phyloP scores from a whole-genome alignment of 192 early-diverging fungal species.

The Coemansia sp. region DNA sequence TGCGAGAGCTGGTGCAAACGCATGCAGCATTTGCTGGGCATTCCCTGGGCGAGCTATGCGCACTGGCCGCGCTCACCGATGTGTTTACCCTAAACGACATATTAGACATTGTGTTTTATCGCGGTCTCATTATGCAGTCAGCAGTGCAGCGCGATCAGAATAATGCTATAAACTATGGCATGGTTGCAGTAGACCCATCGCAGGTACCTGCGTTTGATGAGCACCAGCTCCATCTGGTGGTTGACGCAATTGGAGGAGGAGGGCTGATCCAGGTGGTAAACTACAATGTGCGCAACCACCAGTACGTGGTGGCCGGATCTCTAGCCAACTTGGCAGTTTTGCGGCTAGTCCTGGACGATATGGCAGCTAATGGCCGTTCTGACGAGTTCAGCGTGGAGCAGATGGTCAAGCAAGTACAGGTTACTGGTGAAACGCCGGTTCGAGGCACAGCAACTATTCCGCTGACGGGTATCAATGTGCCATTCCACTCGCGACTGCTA shows the following conservation, averaged over 20 bases:
- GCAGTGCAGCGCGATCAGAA: slow-evolving; percentile 76
- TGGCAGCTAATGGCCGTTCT: not conserved
- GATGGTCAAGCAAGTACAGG: slow-evolving; percentile 63
- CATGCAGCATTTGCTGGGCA: slow-evolving; percentile 89
- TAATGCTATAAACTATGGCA: slow-evolving; percentile 87
- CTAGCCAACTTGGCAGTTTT: slow-evolving; percentile 76
- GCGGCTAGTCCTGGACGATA: slow-evolving; percentile 72
- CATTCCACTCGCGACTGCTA: slow-evolving; percentile 86
- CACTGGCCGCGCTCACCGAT: slow-evolving; percentile 75
- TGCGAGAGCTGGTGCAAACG: slow-evolving; percentile 75
- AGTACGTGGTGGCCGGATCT: slow-evolving; percentile 89
- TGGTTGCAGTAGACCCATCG: slow-evolving; percentile 88
- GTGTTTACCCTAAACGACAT: slow-evolving; percentile 76
- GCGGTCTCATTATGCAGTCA: slow-evolving; percentile 96
- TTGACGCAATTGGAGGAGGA: slow-evolving; percentile 73
- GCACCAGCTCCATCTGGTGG: slow-evolving; percentile 61
- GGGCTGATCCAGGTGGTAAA: slow-evolving; percentile 91
- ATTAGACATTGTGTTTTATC: slow-evolving; percentile 89
- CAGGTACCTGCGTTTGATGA: slow-evolving; percentile 76
- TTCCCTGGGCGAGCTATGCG: slow-evolving; percentile 90
- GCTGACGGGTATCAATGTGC: slow-evolving; percentile 87
- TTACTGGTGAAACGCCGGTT: slow-evolving; percentile 62
- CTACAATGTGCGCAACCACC: slow-evolving; percentile 91
- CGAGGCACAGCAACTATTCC: slow-evolving; percentile 89
- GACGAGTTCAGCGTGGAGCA: slow-evolving; percentile 50